phyloP scores from a whole-genome alignment of 2,329 filamentous ascomycete genomes.

The Blastomyces silverae region DNA sequence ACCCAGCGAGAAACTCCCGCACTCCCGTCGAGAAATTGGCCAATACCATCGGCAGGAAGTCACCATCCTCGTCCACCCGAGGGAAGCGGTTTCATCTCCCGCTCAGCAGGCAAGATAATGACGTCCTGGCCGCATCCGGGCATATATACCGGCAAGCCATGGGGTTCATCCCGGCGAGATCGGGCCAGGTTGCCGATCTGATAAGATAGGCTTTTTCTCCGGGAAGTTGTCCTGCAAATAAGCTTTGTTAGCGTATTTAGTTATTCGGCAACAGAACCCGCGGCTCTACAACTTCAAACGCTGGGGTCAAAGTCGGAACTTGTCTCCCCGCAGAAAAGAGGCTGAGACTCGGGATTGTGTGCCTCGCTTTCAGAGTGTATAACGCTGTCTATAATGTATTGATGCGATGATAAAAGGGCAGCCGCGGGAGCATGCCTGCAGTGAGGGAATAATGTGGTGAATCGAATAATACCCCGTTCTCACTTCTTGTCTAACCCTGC shows the following conservation, averaged over 20 bases:
- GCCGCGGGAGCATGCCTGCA: neutral
- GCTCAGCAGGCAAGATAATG: neutral
- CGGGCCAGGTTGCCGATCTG: conserved; percentile 10
- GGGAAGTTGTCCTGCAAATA: neutral
- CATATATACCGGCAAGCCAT: neutral
- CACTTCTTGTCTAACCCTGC: neutral
- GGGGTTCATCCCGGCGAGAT: neutral
- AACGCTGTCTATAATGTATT: neutral
- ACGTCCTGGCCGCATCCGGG: neutral
- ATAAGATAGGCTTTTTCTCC: conserved; percentile 10
- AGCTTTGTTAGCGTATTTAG: neutral
- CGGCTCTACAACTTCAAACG: neutral
- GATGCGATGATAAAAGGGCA: neutral
- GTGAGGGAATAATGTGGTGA: neutral
- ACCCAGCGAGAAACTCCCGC: neutral
- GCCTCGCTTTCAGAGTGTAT: neutral
- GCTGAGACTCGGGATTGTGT: neutral
- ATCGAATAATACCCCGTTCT: neutral
- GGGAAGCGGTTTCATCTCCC: neutral
- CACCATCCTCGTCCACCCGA: neutral
- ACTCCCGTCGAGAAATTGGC: neutral
- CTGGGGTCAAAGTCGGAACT: too few species aligned
- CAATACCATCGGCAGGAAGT: neutral
- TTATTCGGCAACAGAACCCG: neutral
- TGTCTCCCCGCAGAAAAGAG: too few species aligned